Evolutionary conservation across 805 yeast species (phyloP).

Genomic region (Blastobotrys muscicola): DNA sequence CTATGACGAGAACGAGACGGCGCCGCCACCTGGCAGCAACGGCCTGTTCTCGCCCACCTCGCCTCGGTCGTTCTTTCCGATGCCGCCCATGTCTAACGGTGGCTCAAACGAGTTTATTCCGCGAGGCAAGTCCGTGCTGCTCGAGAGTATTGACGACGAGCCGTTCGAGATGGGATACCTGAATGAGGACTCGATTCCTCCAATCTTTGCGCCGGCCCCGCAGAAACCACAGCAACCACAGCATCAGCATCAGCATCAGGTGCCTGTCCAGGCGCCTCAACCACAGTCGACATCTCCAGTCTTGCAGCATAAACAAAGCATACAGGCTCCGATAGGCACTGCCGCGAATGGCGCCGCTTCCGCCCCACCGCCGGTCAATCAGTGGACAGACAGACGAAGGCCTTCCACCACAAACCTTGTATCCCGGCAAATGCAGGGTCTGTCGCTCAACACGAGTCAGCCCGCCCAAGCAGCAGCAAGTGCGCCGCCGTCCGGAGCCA

Average conservation of each 20-base stretch:
- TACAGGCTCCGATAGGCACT: slow-evolving; percentile 5
- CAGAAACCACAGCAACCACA: slow-evolving; percentile 3
- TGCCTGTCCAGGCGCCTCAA: slow-evolving; percentile 1
- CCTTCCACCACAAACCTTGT: neutral
- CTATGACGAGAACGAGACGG: neutral
- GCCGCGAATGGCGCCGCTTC: neutral
- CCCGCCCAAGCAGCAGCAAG: slow-evolving; percentile 1
- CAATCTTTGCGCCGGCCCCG: neutral
- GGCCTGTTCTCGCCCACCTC: slow-evolving; percentile 20
- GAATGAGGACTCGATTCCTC: neutral
- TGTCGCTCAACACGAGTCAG: neutral
- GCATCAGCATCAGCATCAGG: slow-evolving; percentile 1
- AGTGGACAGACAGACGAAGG: neutral
- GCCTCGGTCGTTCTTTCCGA: slow-evolving; percentile 17
- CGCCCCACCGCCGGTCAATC: neutral
- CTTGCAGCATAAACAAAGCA: too few relatives aligned
- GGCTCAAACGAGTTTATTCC: neutral
- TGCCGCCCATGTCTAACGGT: neutral
- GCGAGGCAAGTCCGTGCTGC: slow-evolving; percentile 22
- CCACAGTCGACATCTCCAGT: slow-evolving; percentile 6
- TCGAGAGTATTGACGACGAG: slow-evolving; percentile 24
- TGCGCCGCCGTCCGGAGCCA: neutral
- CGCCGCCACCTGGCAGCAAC: neutral
- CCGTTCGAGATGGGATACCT: slow-evolving; percentile 10
- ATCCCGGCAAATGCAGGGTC: neutral